Percentiles rank a stretch among this genome's conserved stretches.
These are phyloP conservation scores for Zizania latifolia DNA, from an alignment of 176 grass and related monocot genomes.

Conservation along the genomic window DNA sequence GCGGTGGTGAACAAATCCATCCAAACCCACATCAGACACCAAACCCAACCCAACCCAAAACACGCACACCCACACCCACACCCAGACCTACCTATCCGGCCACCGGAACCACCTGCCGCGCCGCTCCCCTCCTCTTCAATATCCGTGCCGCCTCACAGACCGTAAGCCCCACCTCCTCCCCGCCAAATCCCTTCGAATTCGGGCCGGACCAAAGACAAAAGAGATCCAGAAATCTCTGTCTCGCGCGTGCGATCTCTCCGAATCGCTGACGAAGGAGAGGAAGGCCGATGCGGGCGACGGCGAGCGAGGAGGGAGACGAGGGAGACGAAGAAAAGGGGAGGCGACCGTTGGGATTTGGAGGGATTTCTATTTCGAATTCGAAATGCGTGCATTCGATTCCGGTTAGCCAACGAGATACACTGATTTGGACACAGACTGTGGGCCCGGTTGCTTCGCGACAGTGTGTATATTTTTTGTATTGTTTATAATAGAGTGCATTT, in stretches of 20 bases:
- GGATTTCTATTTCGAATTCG: slow-evolving; percentile 1
- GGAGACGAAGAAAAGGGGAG: background rate
- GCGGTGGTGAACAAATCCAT: background rate
- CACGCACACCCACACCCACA: background rate
- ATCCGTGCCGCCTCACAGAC: no score
- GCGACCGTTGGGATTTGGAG: background rate
- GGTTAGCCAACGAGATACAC: no score
- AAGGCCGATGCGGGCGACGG: background rate
- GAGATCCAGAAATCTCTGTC: background rate
- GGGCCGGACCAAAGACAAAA: background rate
- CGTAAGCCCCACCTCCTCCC: background rate
- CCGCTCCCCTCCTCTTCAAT: background rate
- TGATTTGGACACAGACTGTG: no score
- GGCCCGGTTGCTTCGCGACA: no score
- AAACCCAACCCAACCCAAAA: no score
- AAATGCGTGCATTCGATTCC: slow-evolving; percentile 26
- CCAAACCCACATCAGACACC: background rate
- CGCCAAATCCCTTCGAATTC: background rate
- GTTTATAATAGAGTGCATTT: no score
- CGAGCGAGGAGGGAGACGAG: background rate
- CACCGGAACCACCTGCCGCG: no score
- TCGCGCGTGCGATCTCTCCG: no score
- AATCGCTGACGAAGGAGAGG: no score
- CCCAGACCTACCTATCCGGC: no score
- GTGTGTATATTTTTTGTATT: no score